Conservation (phyloP, 176 grass and related monocot species). For the Aegilops longissima region DNA sequence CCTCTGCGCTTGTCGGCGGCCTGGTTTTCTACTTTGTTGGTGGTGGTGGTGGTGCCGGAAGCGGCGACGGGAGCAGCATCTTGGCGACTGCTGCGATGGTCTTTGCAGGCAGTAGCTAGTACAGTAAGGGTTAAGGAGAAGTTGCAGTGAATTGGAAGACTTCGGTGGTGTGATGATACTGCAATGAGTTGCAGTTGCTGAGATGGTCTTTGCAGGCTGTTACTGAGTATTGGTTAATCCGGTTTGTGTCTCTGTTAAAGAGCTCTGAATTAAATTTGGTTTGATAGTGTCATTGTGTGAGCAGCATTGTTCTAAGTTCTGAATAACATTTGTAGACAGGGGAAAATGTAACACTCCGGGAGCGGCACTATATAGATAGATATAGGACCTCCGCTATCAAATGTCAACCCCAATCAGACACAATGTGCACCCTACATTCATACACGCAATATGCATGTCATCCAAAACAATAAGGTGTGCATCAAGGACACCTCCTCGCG, state of each 20-base stretch:
- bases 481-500: too few relatives aligned
- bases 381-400: too few relatives aligned
- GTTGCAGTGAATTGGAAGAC: not conserved
- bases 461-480: too few relatives aligned
- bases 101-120: not conserved
- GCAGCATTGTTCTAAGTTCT: too few relatives aligned
- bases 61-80: not conserved
- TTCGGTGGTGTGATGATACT: not conserved
- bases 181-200: too few relatives aligned
- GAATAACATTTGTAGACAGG: too few relatives aligned
- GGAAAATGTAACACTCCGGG: too few relatives aligned
- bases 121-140: not conserved
- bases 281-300: not conserved
- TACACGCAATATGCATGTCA: too few relatives aligned
- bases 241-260: not conserved
- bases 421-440: too few relatives aligned
- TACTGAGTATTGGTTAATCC: not conserved
- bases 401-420: too few relatives aligned
- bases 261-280: not conserved
- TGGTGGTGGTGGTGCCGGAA: not conserved
- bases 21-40: conserved; percentile 44
- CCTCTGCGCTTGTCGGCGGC: conserved; percentile 34
- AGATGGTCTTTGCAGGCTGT: too few relatives aligned
- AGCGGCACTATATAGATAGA: too few relatives aligned
- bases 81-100: not conserved